Percentiles rank a stretch among this genome's conserved stretches.
Evolutionary conservation across 2,329 filamentous ascomycete species (phyloP).

Genomic region (Trichophyton verrucosum): DNA sequence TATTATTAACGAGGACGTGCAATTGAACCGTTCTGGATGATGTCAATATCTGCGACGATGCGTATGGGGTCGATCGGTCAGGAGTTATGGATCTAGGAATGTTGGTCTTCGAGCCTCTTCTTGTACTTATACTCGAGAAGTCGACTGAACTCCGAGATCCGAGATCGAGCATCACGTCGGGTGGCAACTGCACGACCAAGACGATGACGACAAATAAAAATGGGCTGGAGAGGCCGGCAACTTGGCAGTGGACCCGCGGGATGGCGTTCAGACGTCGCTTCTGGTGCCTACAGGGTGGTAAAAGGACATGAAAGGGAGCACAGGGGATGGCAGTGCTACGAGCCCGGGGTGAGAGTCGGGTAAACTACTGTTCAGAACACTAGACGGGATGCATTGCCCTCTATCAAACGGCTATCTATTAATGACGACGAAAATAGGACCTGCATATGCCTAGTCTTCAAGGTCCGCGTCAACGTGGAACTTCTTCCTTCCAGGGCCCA

Average conservation of each 20-base stretch:
- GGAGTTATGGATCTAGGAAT: too few species aligned
- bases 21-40: not conserved
- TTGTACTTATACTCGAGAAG: not conserved
- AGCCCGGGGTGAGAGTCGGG: not conserved
- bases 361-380: not conserved
- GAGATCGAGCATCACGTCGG: not conserved
- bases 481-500: slow-evolving; percentile 67
- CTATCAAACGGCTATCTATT: not conserved
- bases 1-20: too few species aligned
- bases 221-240: not conserved
- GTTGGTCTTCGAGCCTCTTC: not conserved
- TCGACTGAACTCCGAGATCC: not conserved
- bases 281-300: not conserved
- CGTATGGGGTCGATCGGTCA: not conserved
- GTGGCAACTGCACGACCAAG: not conserved
- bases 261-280: not conserved
- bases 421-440: not conserved
- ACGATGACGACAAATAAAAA: not conserved
- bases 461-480: slow-evolving; percentile 67
- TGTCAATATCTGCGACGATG: not conserved
- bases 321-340: not conserved
- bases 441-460: slow-evolving; percentile 41
- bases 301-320: not conserved
- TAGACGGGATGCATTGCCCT: not conserved
- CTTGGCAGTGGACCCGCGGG: not conserved